These are phyloP conservation scores for Fusarium sp. DNA, from an alignment of 2,329 filamentous ascomycete species.

Conservation along the genomic window DNA sequence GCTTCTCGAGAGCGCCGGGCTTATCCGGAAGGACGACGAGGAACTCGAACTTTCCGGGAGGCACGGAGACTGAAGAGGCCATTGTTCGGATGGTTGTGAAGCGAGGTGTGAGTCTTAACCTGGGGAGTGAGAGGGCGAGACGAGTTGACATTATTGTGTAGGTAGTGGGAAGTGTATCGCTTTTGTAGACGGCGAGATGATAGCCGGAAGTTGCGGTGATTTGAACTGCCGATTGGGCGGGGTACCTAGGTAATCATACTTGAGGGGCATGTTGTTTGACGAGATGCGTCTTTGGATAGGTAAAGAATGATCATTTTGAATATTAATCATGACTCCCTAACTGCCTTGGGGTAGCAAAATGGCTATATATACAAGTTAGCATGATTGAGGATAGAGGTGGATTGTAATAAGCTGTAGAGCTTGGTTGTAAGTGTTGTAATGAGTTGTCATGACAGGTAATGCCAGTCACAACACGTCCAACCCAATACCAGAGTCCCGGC, in stretches of 20 bases:
- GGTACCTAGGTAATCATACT: conserved; percentile 16
- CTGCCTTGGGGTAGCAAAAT: no score
- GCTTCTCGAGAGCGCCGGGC: conserved; percentile 67
- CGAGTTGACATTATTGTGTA: conserved; percentile 29
- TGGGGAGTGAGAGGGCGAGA: conserved; percentile 22
- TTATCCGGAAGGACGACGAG: conserved; percentile 76
- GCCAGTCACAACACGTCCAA: no score
- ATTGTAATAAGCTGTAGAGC: no score
- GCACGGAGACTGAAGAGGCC: conserved; percentile 41
- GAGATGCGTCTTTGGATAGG: conserved; percentile 21
- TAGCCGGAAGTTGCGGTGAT: conserved; percentile 21
- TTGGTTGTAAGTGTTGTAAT: not conserved
- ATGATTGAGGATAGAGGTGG: no score
- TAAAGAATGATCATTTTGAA: not conserved
- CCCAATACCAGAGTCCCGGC: not conserved
- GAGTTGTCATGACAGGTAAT: not conserved
- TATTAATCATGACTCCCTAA: no score
- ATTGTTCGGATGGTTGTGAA: conserved; percentile 42
- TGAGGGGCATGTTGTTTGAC: conserved; percentile 24
- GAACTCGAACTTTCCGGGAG: conserved; percentile 66
- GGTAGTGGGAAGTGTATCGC: not conserved
- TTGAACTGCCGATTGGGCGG: conserved; percentile 8
- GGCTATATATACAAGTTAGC: no score
- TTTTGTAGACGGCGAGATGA: conserved; percentile 13
- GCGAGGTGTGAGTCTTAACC: conserved; percentile 7